Conservation (phyloP, 495 filamentous ascomycete species). For the Ascobolus immersus region DNA sequence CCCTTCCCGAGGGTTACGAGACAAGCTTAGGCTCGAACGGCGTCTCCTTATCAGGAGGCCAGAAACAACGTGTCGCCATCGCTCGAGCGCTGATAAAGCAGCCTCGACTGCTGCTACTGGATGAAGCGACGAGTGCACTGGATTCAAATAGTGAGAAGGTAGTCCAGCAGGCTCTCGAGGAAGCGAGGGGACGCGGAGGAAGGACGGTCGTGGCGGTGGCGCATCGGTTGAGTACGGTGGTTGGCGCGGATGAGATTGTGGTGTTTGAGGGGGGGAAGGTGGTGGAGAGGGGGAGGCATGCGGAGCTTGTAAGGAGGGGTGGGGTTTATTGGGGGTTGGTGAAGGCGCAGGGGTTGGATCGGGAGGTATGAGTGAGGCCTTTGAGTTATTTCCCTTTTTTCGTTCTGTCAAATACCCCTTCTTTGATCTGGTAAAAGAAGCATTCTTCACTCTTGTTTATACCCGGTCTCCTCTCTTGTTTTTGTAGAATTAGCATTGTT, state of each 20-base stretch:
- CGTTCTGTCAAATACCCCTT: too few relatives aligned
- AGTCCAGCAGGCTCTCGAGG: slow-evolving; percentile 42
- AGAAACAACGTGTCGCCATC: slow-evolving; percentile 51
- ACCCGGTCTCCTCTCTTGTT: too few relatives aligned
- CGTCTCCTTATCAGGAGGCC: slow-evolving; percentile 43
- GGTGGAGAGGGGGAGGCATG: slow-evolving; percentile 18
- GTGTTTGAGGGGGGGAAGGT: slow-evolving; percentile 18
- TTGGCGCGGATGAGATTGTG: slow-evolving; percentile 18
- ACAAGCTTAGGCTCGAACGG: slow-evolving; percentile 39
- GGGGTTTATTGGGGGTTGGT: slow-evolving; percentile 16
- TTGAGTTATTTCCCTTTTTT: background rate
- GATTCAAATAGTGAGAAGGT: slow-evolving; percentile 48
- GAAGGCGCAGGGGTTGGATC: slow-evolving; percentile 18
- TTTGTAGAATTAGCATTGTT: too few relatives aligned
- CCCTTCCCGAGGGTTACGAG: slow-evolving; percentile 31
- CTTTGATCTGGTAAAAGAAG: too few relatives aligned
- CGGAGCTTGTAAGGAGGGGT: slow-evolving; percentile 12
- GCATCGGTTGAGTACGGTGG: slow-evolving; percentile 21
- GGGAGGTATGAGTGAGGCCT: slow-evolving; percentile 17
- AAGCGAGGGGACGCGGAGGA: slow-evolving; percentile 28
- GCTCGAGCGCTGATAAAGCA: slow-evolving; percentile 50
- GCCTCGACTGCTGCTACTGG: slow-evolving; percentile 43
- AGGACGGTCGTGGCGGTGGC: slow-evolving; percentile 52
- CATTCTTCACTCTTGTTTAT: too few relatives aligned
- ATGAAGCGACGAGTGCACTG: slow-evolving; percentile 55